Conservation (phyloP, 2,329 filamentous ascomycete genomes). For the Colletotrichum paranaense region DNA sequence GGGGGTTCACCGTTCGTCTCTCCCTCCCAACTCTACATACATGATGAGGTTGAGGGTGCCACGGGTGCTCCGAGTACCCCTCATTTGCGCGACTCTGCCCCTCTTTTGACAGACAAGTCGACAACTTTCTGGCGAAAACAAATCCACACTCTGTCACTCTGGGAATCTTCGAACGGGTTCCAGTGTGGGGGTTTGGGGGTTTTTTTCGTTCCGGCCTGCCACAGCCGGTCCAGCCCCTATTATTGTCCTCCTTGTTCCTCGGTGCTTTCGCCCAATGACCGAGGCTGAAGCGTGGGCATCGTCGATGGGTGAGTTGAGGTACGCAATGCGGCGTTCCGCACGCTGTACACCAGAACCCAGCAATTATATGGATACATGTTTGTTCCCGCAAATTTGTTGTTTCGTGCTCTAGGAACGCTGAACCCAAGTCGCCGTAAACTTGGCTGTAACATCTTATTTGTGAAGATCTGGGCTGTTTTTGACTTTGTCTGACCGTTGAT, state of each 20-base stretch:
- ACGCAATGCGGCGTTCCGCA: too few relatives aligned
- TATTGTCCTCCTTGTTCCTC: background rate
- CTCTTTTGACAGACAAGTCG: constrained; percentile 4
- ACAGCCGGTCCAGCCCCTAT: background rate
- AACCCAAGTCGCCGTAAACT: background rate
- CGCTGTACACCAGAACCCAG: background rate
- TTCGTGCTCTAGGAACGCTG: background rate
- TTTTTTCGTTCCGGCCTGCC: background rate
- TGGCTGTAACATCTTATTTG: background rate
- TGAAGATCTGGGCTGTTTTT: background rate
- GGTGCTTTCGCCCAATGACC: constrained; percentile 12
- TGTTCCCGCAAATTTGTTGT: background rate
- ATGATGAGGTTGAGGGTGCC: background rate
- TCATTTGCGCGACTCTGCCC: constrained; percentile 2
- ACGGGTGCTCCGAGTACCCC: constrained; percentile 3
- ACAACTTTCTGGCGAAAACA: background rate
- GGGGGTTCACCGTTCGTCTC: constrained; percentile 8
- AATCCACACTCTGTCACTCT: background rate
- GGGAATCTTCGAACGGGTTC: background rate
- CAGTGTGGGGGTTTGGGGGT: constrained; percentile 7
- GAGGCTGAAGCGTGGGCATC: constrained; percentile 9
- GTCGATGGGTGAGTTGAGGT: background rate
- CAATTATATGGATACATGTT: background rate
- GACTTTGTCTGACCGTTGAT: background rate
- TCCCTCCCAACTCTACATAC: background rate